phyloP scores from a whole-genome alignment of 2,329 filamentous ascomycete species.

The Xylariaceae sp. region DNA sequence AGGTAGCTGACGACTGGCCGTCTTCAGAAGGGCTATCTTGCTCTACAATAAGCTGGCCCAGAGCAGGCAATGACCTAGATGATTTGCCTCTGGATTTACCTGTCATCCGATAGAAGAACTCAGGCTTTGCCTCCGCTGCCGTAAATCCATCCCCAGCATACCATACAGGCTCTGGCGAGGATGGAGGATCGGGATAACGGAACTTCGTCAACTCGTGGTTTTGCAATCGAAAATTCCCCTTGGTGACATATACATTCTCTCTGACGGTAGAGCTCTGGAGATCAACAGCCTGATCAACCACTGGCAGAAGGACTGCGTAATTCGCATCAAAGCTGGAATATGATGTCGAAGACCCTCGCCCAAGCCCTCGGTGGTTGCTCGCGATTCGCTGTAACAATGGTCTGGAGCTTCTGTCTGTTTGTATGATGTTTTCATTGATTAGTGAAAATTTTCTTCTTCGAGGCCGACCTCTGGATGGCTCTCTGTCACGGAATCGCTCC shows the following conservation, averaged over 20 bases:
- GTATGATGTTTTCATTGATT: not conserved
- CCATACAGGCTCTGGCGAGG: slow-evolving; percentile 21
- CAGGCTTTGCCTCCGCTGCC: slow-evolving; percentile 23
- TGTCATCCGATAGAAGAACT: slow-evolving; percentile 18
- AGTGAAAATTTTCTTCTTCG: slow-evolving; percentile 8
- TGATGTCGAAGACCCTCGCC: too few species aligned
- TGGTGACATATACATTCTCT: slow-evolving; percentile 22
- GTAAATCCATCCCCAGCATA: slow-evolving; percentile 30
- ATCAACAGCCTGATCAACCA: too few species aligned
- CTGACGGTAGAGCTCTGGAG: not conserved
- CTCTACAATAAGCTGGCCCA: slow-evolving; percentile 23
- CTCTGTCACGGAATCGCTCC: slow-evolving; percentile 1
- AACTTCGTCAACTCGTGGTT: slow-evolving; percentile 15
- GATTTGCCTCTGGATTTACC: slow-evolving; percentile 23
- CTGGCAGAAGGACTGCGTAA: too few species aligned
- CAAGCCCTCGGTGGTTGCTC: too few species aligned
- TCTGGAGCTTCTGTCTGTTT: not conserved
- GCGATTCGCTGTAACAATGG: not conserved
- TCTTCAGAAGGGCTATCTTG: slow-evolving; percentile 2
- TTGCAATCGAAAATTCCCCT: slow-evolving; percentile 25
- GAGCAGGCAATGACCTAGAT: slow-evolving; percentile 15
- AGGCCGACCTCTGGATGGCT: slow-evolving; percentile 5
- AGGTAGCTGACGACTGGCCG: not conserved
- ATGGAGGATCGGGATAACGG: slow-evolving; percentile 21
- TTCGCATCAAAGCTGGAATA: too few species aligned